A percentile compares a stretch with the other conserved stretches of the same genome.
phyloP scores from a whole-genome alignment of 805 yeast species.

The Cephaloascus albidus region DNA sequence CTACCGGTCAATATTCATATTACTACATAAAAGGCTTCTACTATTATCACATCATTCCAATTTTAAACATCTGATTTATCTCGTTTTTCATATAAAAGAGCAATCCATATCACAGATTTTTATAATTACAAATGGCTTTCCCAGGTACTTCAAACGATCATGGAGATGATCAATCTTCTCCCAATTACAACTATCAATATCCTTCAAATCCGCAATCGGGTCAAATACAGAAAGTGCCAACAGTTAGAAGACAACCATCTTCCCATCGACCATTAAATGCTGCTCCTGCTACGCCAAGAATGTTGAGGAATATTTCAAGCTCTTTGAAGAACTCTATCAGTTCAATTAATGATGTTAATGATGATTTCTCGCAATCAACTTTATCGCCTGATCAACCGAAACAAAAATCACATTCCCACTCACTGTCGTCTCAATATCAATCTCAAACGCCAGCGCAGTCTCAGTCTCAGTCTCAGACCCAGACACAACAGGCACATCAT shows the following conservation, averaged over 20 bases:
- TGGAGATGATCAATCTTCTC: neutral
- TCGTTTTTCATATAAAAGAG: neutral
- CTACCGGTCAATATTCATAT: no score
- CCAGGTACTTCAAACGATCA: neutral
- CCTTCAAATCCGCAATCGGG: neutral
- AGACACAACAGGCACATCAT: neutral
- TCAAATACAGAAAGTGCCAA: neutral
- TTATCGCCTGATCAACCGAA: neutral
- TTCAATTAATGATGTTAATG: neutral
- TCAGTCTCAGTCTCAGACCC: no score
- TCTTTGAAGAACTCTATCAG: conserved; percentile 4
- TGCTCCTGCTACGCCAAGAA: conserved; percentile 17
- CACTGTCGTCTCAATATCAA: no score
- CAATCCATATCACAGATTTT: neutral
- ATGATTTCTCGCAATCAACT: neutral
- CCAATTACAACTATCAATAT: neutral
- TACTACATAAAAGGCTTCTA: no score
- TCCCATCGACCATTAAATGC: neutral
- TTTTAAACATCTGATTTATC: neutral
- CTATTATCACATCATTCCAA: no score
- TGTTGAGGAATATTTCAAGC: conserved; percentile 14
- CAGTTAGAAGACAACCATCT: neutral
- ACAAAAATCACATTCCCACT: neutral
- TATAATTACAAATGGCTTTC: neutral
- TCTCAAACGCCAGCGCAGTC: no score